Percentiles rank a stretch among this genome's conserved stretches.
Evolutionary conservation across 768 basidiomycete genomes (phyloP).

Genomic region (Neoboletus brunneissimus): DNA sequence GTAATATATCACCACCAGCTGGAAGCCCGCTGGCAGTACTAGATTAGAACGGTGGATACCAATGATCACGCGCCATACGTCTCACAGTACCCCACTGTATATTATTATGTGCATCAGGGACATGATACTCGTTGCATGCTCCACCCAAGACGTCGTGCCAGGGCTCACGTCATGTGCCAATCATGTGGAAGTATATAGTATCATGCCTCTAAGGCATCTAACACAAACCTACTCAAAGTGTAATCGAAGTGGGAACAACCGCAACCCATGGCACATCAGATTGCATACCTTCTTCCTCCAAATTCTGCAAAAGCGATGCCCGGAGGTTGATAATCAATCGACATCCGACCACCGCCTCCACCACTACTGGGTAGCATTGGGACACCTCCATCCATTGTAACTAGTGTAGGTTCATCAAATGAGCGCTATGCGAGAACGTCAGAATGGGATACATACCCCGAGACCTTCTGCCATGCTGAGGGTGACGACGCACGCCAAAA

Average conservation of each 20-base stretch:
- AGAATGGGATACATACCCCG: background rate
- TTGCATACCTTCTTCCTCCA: background rate
- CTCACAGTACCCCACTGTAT: no score
- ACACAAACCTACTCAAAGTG: background rate
- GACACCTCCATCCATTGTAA: slow-evolving; percentile 3
- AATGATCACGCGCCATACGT: no score
- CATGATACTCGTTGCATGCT: no score
- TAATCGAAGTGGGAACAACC: background rate
- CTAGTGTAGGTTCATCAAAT: background rate
- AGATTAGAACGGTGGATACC: no score
- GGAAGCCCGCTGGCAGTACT: no score
- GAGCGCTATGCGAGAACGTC: no score
- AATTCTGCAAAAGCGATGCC: slow-evolving; percentile 1
- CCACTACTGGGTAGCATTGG: slow-evolving; percentile 3
- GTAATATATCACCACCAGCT: no score
- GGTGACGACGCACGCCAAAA: slow-evolving; percentile 5
- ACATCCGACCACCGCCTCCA: slow-evolving; percentile 7
- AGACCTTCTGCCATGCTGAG: background rate
- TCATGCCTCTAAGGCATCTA: no score
- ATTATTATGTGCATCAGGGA: no score
- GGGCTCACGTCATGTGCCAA: background rate
- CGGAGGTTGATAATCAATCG: slow-evolving; percentile 9
- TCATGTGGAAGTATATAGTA: background rate
- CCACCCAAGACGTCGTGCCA: no score
- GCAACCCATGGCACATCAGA: background rate